Conservation (phyloP, 2,329 filamentous ascomycete genomes). For the Gliomastix tumulicola region DNA sequence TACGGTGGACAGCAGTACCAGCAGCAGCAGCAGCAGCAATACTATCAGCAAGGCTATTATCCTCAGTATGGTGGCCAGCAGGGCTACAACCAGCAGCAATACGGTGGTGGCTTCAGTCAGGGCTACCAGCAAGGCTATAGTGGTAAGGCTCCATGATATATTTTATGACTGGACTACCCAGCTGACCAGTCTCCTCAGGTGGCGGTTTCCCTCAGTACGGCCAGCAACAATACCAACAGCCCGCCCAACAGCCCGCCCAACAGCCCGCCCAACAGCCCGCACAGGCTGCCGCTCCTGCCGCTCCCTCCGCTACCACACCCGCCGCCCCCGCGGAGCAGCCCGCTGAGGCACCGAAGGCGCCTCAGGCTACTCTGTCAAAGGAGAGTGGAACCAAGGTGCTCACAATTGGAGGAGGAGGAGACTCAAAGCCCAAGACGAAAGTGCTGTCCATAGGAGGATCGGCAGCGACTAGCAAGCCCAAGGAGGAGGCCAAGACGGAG, state of each 20-base stretch:
- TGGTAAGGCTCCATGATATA: slow-evolving; percentile 21
- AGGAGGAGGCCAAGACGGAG: slow-evolving; percentile 43
- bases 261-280: slow-evolving; percentile 29
- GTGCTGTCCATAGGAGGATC: slow-evolving; percentile 34
- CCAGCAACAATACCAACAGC: slow-evolving; percentile 39
- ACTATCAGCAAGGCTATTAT: slow-evolving; percentile 51
- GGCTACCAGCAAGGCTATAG: slow-evolving; percentile 38
- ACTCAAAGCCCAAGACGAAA: slow-evolving; percentile 44
- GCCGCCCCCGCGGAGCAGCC: slow-evolving; percentile 34
- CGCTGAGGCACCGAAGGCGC: slow-evolving; percentile 30
- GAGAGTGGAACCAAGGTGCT: slow-evolving; percentile 56
- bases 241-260: too few species aligned
- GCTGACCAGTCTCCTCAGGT: slow-evolving; percentile 20
- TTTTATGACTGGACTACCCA: not conserved
- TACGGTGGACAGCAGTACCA: slow-evolving; percentile 49
- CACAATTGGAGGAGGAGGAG: slow-evolving; percentile 61
- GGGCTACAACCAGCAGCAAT: slow-evolving; percentile 38
- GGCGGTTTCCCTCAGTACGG: slow-evolving; percentile 48
- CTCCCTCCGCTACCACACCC: slow-evolving; percentile 20
- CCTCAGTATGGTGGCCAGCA: slow-evolving; percentile 43
- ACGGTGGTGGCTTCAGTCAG: slow-evolving; percentile 43
- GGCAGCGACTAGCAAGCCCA: slow-evolving; percentile 30
- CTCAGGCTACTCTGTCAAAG: slow-evolving; percentile 46
- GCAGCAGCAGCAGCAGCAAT: slow-evolving; percentile 40
- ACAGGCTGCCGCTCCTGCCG: slow-evolving; percentile 39